phyloP scores from a whole-genome alignment of 2,329 filamentous ascomycete species.

The Aureobasidium sp. region DNA sequence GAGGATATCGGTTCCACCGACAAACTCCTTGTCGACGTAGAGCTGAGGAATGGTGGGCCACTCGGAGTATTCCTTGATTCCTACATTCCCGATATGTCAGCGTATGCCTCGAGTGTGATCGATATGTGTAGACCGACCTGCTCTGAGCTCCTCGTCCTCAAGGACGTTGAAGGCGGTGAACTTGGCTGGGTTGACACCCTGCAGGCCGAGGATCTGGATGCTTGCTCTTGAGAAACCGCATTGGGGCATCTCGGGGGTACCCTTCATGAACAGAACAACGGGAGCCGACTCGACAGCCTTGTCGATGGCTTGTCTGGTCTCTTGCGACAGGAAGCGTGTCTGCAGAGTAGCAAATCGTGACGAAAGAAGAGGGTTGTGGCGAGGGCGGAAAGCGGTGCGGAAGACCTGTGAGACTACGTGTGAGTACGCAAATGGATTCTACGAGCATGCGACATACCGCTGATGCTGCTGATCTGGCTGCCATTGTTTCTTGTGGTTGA shows the following conservation, averaged over 20 bases:
- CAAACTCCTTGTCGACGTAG: conserved; percentile 90
- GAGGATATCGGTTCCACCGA: conserved; percentile 95
- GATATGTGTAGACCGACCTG: conserved; percentile 44
- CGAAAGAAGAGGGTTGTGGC: conserved; percentile 30
- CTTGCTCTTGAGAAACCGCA: conserved; percentile 93
- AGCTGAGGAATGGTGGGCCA: conserved; percentile 98
- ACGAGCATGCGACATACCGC: conserved; percentile 1
- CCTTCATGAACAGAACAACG: conserved; percentile 99
- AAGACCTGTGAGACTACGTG: conserved; percentile 29
- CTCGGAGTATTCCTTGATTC: conserved; percentile 98
- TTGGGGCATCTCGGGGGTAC: conserved; percentile 88
- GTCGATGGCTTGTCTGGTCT: conserved; percentile 77
- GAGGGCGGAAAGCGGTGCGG: conserved; percentile 36
- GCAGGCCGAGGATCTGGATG: conserved; percentile 89
- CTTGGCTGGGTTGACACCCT: conserved; percentile 85
- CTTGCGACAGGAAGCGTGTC: conserved; percentile 66
- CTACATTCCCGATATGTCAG: conserved; percentile 35
- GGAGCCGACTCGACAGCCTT: conserved; percentile 80
- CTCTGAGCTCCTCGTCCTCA: conserved; percentile 77
- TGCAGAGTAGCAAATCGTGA: conserved; percentile 38
- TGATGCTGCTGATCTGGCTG: conserved; percentile 12
- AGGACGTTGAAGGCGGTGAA: conserved; percentile 97
- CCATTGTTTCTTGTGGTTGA: conserved; percentile 8
- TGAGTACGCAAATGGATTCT: background rate
- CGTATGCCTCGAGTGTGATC: background rate